Evolutionary conservation across 169 alveolate species (phyloP).

Genomic region (Eimeria sp.): DNA sequence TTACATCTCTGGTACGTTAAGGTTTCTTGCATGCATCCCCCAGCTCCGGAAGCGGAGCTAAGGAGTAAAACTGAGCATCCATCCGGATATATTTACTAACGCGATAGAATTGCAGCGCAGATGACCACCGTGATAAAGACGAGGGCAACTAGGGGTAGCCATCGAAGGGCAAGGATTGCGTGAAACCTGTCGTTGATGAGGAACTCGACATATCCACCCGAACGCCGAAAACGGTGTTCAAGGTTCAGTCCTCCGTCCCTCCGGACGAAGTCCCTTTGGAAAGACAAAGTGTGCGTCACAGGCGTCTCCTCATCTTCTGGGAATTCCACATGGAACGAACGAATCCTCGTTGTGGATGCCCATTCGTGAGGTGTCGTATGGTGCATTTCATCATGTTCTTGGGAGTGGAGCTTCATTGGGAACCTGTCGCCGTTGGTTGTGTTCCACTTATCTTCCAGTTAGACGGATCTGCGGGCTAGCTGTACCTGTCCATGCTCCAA

Average conservation of each 20-base stretch:
- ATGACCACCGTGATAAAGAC: slow-evolving; percentile 75
- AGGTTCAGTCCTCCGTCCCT: slow-evolving; percentile 71
- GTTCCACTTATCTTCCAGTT: neutral
- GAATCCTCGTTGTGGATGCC: slow-evolving; percentile 33
- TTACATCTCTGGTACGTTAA: neutral
- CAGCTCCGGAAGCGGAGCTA: neutral
- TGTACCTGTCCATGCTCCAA: neutral
- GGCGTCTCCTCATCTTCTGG: slow-evolving; percentile 72
- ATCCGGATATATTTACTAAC: slow-evolving; percentile 9
- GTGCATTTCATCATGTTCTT: slow-evolving; percentile 14
- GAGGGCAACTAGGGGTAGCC: slow-evolving; percentile 80
- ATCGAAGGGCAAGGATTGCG: slow-evolving; percentile 78
- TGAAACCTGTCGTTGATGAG: slow-evolving; percentile 79
- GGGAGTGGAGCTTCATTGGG: slow-evolving; percentile 49
- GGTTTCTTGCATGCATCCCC: neutral
- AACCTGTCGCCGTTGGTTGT: neutral
- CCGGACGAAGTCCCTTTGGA: slow-evolving; percentile 52
- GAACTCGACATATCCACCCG: slow-evolving; percentile 72
- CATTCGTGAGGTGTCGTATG: slow-evolving; percentile 8
- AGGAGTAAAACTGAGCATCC: neutral
- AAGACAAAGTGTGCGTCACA: slow-evolving; percentile 45
- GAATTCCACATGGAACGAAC: slow-evolving; percentile 71
- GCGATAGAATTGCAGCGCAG: slow-evolving; percentile 75
- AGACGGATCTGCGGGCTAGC: neutral
- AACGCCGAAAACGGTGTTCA: slow-evolving; percentile 70